Conservation (phyloP, 805 yeast genomes). For the Kregervanrija delftensis region DNA sequence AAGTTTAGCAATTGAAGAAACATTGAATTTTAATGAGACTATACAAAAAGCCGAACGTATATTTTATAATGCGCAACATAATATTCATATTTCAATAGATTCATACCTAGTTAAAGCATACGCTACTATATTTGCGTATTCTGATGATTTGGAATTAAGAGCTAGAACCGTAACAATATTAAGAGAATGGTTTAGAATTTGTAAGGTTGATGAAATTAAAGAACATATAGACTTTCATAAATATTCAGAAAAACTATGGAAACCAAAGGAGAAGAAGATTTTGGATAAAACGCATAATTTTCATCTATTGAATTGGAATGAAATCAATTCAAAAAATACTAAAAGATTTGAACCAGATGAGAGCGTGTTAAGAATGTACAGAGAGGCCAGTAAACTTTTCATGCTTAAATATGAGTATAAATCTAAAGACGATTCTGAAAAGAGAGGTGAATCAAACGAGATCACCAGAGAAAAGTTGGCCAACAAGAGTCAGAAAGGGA, state of each 20-base stretch:
- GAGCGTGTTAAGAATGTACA: conserved; percentile 15
- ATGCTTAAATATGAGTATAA: conserved; percentile 2
- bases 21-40: conserved; percentile 10
- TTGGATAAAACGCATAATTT: not conserved
- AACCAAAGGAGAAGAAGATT: not conserved
- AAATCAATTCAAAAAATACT: conserved; percentile 14
- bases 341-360: conserved; percentile 19
- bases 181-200: conserved; percentile 23
- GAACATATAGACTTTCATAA: conserved; percentile 5
- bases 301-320: conserved; percentile 1
- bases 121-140: conserved; percentile 18
- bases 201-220: conserved; percentile 16
- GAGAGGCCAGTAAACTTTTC: conserved; percentile 13
- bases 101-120: conserved; percentile 18
- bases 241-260: conserved; percentile 2
- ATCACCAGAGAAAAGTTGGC: not conserved
- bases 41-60: conserved; percentile 16
- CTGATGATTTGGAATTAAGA: conserved; percentile 20
- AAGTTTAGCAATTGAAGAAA: conserved; percentile 10
- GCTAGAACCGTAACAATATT: conserved; percentile 21
- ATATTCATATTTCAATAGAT: conserved; percentile 13
- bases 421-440: not conserved
- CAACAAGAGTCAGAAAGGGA: not conserved
- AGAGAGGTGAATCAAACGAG: conserved; percentile 19
- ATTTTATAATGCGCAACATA: conserved; percentile 17